Evolutionary conservation across 208 protist genomes (phyloP), one percentile per base, ranked within the genome.

Genomic region (Wallacemonas collosoma): DNA sequence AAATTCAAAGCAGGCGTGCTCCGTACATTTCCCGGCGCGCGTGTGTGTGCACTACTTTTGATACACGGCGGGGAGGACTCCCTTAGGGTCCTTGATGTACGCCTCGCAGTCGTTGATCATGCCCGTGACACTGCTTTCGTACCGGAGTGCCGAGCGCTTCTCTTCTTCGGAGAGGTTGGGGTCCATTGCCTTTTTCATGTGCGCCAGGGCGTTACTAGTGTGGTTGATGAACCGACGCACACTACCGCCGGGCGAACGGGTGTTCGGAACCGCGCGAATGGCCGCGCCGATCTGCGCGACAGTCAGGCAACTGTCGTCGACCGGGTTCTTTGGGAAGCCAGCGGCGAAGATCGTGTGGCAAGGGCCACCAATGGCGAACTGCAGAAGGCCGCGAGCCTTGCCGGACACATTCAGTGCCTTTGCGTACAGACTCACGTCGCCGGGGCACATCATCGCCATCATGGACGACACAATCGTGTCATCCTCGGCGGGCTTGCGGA

Each of bases 401-500:
- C 68, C 56, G 14, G 65, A 50, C 48, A 41, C 58, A 2, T 72
- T 54, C 0, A 81, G 47, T 1, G 76, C 65, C 4, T 77, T 67
- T 45, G 68, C 65, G 73, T 82, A 86, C 17, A 86, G 47, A 2
- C 50, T 58, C 54, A 73, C 70, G 54, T 76, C 77, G 39, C 77
- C 73, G 1, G 76, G 81, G 60, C 63, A 80, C 73, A 86, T 71
- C 58, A 77, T 26, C 26, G 60, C 69, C 14, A 82, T 55, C 45
- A 86, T 45, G 26, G 76, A 79, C 12, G 72, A 74, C 50, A 86
- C 73, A 35, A 77, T 63, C 71, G 76, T 70, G 56, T 86, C 81
- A 12, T 71, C 8, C 66, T 79, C 68, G 43, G 68, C 77, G 36
- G 68, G 40, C 72, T 76, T 74, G 7, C 53, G 44, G 15, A 63